phyloP scores from a whole-genome alignment of 2,329 filamentous ascomycete species.

The Aspergillus persii region DNA sequence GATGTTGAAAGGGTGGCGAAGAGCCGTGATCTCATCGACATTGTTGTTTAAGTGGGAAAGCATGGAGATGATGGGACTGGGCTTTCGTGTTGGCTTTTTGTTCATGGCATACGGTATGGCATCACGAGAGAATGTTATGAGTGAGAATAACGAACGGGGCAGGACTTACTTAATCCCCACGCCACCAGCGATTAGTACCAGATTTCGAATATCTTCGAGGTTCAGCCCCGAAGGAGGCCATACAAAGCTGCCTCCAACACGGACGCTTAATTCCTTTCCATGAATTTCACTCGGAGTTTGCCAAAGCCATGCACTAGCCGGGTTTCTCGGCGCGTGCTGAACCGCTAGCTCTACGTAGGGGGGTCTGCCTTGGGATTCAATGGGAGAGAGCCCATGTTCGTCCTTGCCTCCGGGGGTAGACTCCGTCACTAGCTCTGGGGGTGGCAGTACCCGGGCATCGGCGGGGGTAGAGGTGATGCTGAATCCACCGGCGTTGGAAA shows the following conservation, averaged over 20 bases:
- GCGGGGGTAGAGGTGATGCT: constrained; percentile 78
- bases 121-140: background rate
- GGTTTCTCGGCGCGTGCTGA: constrained; percentile 68
- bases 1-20: constrained; percentile 44
- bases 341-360: constrained; percentile 75
- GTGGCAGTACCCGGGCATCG: constrained; percentile 42
- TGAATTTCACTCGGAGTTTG: constrained; percentile 55
- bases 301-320: constrained; percentile 76
- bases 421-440: constrained; percentile 19
- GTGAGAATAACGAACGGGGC: background rate
- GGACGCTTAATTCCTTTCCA: constrained; percentile 59
- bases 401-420: constrained; percentile 16
- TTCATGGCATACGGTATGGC: background rate
- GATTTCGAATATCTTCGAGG: constrained; percentile 49
- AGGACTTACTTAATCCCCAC: constrained; percentile 71
- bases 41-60: constrained; percentile 54
- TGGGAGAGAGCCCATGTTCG: constrained; percentile 17
- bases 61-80: constrained; percentile 70
- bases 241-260: constrained; percentile 77
- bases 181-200: constrained; percentile 76
- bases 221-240: constrained; percentile 61
- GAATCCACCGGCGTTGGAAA: constrained; percentile 75
- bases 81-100: background rate
- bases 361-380: constrained; percentile 25
- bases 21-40: constrained; percentile 39